Base-by-base conservation (phyloP, 441 rosid species). In the Bocquillonia castaneifolia region DNA sequence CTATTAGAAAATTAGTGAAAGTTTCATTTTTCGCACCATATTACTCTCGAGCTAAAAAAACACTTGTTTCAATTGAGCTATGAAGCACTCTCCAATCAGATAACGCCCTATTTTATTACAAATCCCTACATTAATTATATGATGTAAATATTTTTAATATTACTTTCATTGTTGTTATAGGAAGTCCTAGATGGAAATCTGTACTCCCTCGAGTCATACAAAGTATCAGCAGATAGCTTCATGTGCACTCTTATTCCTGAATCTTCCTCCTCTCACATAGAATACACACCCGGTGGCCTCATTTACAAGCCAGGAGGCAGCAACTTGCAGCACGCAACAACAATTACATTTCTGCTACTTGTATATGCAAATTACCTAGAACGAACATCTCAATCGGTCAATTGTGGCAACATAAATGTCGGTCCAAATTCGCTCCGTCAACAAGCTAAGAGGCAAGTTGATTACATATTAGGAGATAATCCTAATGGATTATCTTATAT, bases 301-400 rank as follows among this genome's bases (percentile, higher is more conserved):
- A 84, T 93, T 23, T 84, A 87, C 92, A 91, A 79, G 80, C 96
- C 98, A 17, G 94, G 94, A 0, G 98, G 97, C 72, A 89, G 96
- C 86, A 92, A 93, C 81, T 79, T 93, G 45, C 98, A 93, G 54
- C 98, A 93, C 32, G 86, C 94, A 2, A 89, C 98, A 52, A 78
- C 98, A 22, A 90, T 90, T 53, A 84, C 98, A 0, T 93, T 93
- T 75, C 88, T 91, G 44, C 85, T 91, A 61, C 85, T 93, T 51
- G 96, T 84, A 50, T 93, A 91, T 42, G 92, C 98, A 34, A 82
- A 88, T 40, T 88, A 88, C 83, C 81, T 93, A 3, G 85, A 87
- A 20, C 77, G 77, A 54, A 84, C 83, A 13, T 84, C 87, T 0
- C 96, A 88, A 57, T 71, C 92, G 0, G 82, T 85, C 44, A 85